phyloP scores from a whole-genome alignment of 2,329 filamentous ascomycete species.

The Penicillium sp. region DNA sequence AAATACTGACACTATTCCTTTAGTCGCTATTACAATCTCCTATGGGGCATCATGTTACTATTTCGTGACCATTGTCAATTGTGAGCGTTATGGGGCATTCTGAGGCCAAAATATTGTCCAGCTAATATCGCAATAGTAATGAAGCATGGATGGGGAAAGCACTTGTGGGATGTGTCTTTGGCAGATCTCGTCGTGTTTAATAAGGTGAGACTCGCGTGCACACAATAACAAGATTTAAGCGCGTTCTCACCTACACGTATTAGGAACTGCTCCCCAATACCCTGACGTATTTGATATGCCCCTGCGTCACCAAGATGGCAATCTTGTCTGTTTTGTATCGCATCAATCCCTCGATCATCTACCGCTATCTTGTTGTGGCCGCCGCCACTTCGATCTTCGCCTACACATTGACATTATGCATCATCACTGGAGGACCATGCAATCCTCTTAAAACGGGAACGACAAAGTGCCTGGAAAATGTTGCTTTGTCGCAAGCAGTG shows the following conservation, averaged over 20 bases:
- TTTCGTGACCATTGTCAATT: slow-evolving; percentile 10
- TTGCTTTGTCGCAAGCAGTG: slow-evolving; percentile 9
- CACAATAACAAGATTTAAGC: neutral
- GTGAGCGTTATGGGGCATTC: neutral
- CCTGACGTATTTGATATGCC: slow-evolving; percentile 11
- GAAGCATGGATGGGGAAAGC: slow-evolving; percentile 12
- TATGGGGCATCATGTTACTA: slow-evolving; percentile 8
- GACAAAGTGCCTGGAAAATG: slow-evolving; percentile 3
- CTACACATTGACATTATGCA: slow-evolving; percentile 11
- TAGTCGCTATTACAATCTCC: slow-evolving; percentile 11
- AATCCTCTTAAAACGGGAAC: slow-evolving; percentile 12
- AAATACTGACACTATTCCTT: neutral
- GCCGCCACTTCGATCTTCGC: slow-evolving; percentile 1
- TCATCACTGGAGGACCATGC: slow-evolving; percentile 14
- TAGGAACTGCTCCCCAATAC: slow-evolving; percentile 9
- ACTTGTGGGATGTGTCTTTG: slow-evolving; percentile 11
- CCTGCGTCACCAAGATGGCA: slow-evolving; percentile 10
- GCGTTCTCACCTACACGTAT: neutral
- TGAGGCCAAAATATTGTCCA: neutral
- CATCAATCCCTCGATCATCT: slow-evolving; percentile 9
- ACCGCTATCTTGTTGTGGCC: slow-evolving; percentile 1
- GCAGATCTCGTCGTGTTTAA: slow-evolving; percentile 10
- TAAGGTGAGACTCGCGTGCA: neutral
- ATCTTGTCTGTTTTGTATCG: slow-evolving; percentile 14
- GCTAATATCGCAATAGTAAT: neutral